Percentiles rank a stretch among this genome's conserved stretches.
phyloP scores from a whole-genome alignment of 371 early-diverging fungal species.

The Capniomyces stellatus region DNA sequence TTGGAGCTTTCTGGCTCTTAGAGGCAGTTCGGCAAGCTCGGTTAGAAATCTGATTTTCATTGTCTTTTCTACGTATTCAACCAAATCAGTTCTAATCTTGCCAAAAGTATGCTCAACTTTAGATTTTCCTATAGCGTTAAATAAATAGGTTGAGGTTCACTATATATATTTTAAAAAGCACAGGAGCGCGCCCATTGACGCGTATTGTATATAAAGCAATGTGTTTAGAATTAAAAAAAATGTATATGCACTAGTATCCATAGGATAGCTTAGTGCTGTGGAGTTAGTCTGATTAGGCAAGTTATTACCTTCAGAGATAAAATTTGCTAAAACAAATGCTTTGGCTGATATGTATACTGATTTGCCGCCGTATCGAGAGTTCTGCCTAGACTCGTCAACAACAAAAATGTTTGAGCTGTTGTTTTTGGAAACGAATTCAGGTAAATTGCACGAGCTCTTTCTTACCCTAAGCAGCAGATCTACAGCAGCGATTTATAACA shows the following conservation, averaged over 20 bases:
- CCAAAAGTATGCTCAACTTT: background rate
- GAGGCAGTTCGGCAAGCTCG: background rate
- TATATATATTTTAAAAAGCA: too few species aligned
- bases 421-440: background rate
- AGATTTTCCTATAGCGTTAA: background rate
- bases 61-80: background rate
- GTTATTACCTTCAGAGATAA: background rate
- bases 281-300: too few species aligned
- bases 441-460: background rate
- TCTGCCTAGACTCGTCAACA: background rate
- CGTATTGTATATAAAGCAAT: too few species aligned
- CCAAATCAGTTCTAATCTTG: background rate
- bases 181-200: too few species aligned
- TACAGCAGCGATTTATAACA: too few species aligned
- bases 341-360: background rate
- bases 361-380: background rate
- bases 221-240: too few species aligned
- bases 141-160: too few species aligned
- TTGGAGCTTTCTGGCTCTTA: background rate
- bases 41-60: background rate
- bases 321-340: background rate
- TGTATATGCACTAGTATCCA: too few species aligned
- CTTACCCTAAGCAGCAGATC: background rate
- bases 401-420: background rate
- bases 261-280: too few species aligned